These are phyloP conservation scores for Phytopythium delawarense DNA, from an alignment of 352 stramenopile species.

Conservation along the genomic window DNA sequence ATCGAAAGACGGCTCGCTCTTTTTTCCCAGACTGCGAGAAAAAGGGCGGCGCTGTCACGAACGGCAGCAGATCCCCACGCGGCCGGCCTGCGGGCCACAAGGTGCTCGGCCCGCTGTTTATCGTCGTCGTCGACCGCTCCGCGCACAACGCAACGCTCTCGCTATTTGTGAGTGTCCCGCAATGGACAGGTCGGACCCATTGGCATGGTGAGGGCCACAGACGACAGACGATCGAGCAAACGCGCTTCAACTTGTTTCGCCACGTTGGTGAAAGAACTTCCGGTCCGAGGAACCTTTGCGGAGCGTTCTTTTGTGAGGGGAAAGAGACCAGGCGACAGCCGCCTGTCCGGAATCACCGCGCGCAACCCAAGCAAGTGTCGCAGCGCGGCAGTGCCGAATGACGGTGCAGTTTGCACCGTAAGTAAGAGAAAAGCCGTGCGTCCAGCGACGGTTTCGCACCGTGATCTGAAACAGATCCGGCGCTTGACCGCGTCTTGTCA, in stretches of 20 bases:
- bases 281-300: background rate
- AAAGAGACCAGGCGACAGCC: background rate
- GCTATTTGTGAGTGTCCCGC: no score
- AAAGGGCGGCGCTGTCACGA: background rate
- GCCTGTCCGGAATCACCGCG: background rate
- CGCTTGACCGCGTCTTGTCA: background rate
- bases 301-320: background rate
- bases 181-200: no score
- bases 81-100: no score
- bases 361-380: background rate
- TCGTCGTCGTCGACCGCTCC: no score
- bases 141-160: no score
- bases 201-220: no score
- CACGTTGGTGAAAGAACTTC: background rate
- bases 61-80: no score
- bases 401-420: background rate
- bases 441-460: background rate
- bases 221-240: background rate
- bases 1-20: background rate
- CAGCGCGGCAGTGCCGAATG: background rate
- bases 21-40: background rate
- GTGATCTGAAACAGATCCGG: background rate
- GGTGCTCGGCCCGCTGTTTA: no score
- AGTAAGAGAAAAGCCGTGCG: background rate
- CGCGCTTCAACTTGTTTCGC: slow-evolving; percentile 2